These are phyloP conservation scores for Populus hybrid DNA, from an alignment of 441 rosid species.

Conservation along the genomic window DNA sequence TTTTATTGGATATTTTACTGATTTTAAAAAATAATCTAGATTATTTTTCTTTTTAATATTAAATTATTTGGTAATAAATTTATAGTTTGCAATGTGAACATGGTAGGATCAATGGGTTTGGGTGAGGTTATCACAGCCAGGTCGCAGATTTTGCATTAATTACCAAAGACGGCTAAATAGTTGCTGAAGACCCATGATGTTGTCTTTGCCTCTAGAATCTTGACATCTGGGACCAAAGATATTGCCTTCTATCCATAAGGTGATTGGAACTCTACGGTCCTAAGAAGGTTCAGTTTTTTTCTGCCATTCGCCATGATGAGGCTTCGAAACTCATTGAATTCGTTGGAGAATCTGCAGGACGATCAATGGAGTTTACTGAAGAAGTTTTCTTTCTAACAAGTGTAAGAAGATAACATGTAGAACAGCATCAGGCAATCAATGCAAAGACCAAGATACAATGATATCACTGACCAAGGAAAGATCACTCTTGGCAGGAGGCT, in stretches of 20 bases:
- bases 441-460: conserved; percentile 18
- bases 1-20: no score
- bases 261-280: conserved; percentile 26
- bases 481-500: conserved; percentile 19
- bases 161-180: conserved; percentile 24
- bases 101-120: no score
- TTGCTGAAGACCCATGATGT: conserved; percentile 24
- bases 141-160: neutral
- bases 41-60: no score
- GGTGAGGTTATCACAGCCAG: neutral
- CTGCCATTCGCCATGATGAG: conserved; percentile 25
- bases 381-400: conserved; percentile 13
- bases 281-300: conserved; percentile 11
- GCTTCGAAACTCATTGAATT: conserved; percentile 16
- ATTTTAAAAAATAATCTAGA: no score
- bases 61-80: neutral
- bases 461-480: conserved; percentile 7
- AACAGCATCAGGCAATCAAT: conserved; percentile 24
- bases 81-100: no score
- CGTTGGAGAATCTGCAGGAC: neutral
- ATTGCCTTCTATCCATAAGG: conserved; percentile 24
- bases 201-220: conserved; percentile 16
- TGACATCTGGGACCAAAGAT: conserved; percentile 14
- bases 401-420: conserved; percentile 1
- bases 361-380: conserved; percentile 12